A percentile compares a stretch with the other conserved stretches of the same genome.
Conservation (phyloP, 2,329 filamentous ascomycete genomes). For the Coniochaeta ligniaria region DNA sequence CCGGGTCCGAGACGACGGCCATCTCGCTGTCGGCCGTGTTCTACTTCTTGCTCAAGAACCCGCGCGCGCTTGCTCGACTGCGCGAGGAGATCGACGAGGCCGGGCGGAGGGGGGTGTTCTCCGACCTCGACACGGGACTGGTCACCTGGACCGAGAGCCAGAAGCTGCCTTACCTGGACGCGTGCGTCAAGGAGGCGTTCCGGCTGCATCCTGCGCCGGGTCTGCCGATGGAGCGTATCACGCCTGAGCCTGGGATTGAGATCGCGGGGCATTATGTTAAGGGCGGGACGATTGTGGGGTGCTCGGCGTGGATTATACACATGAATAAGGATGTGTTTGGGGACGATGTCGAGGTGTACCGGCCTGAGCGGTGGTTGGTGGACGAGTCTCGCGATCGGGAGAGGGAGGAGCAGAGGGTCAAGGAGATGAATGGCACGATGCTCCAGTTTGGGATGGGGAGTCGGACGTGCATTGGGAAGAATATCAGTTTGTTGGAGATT, state of each 20-base stretch:
- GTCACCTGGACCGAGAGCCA: constrained; percentile 66
- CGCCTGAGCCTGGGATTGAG: constrained; percentile 55
- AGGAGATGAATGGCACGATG: constrained; percentile 63
- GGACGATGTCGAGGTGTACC: constrained; percentile 54
- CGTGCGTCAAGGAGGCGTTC: constrained; percentile 72
- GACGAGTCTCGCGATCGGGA: constrained; percentile 26
- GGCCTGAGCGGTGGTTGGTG: constrained; percentile 61
- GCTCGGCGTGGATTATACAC: constrained; percentile 70
- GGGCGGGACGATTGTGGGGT: constrained; percentile 68
- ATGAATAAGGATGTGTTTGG: constrained; percentile 62
- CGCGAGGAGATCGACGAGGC: constrained; percentile 57
- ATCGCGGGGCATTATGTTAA: constrained; percentile 56
- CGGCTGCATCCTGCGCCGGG: constrained; percentile 69
- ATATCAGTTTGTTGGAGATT: constrained; percentile 55
- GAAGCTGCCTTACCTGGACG: constrained; percentile 68
- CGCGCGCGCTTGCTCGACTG: constrained; percentile 44
- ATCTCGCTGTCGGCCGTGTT: constrained; percentile 67
- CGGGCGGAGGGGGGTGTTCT: constrained; percentile 41
- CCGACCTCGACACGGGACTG: constrained; percentile 45
- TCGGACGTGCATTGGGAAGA: constrained; percentile 64
- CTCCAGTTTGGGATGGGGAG: constrained; percentile 67
- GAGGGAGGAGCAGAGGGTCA: constrained; percentile 44
- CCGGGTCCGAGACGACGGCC: constrained; percentile 73
- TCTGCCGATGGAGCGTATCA: constrained; percentile 65
- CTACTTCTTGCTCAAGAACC: constrained; percentile 65